A percentile compares a stretch with the other conserved stretches of the same genome.
These are phyloP conservation scores for Fusarium zealandicum DNA, from an alignment of 2,329 filamentous ascomycete genomes.

Conservation along the genomic window DNA sequence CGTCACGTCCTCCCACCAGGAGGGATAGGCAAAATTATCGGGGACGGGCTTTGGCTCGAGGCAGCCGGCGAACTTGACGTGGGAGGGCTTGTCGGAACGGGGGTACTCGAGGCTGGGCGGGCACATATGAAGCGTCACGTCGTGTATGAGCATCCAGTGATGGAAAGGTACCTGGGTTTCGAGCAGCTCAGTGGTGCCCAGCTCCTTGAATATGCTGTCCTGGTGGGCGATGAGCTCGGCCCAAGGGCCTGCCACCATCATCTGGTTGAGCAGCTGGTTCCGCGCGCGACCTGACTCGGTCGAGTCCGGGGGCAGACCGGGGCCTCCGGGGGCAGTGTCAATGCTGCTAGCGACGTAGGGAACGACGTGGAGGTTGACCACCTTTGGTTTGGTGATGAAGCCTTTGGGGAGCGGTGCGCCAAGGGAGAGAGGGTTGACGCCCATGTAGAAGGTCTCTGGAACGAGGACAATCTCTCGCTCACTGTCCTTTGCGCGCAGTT, in stretches of 20 bases:
- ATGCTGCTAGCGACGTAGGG: constrained; percentile 48
- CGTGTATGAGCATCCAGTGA: constrained; percentile 41
- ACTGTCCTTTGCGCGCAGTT: constrained; percentile 43
- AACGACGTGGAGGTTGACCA: constrained; percentile 50
- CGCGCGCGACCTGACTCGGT: constrained; percentile 46
- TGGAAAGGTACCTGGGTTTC: constrained; percentile 36
- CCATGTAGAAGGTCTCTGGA: constrained; percentile 51
- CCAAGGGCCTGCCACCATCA: constrained; percentile 37
- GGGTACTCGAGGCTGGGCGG: constrained; percentile 51
- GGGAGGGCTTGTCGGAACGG: constrained; percentile 46
- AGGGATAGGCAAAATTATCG: constrained; percentile 45
- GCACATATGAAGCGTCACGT: constrained; percentile 49
- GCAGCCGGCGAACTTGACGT: constrained; percentile 54
- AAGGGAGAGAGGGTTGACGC: constrained; percentile 47
- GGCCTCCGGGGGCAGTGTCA: constrained; percentile 50
- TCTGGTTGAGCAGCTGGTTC: constrained; percentile 43
- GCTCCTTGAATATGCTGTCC: constrained; percentile 37
- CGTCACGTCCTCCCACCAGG: constrained; percentile 55
- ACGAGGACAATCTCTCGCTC: constrained; percentile 52
- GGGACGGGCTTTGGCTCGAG: constrained; percentile 46
- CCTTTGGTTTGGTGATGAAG: constrained; percentile 46
- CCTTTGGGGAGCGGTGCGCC: constrained; percentile 50
- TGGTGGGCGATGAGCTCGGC: constrained; percentile 33
- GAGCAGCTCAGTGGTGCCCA: constrained; percentile 40
- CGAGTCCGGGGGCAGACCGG: constrained; percentile 49